Conservation (phyloP, 2,329 filamentous ascomycete genomes). For the Paecilomyces niveus region DNA sequence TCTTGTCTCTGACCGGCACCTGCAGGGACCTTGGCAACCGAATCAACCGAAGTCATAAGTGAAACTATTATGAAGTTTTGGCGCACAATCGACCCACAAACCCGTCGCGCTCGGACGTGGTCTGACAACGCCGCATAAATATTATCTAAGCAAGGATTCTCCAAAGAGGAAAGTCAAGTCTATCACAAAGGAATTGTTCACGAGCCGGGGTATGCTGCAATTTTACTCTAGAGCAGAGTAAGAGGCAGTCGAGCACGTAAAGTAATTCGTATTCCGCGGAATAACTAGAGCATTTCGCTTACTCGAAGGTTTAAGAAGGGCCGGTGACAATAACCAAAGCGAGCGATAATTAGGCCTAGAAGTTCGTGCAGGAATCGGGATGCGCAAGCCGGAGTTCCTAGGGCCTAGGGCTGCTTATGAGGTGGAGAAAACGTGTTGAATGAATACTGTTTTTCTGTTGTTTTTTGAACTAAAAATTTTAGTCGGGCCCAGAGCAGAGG, state of each 20-base stretch:
- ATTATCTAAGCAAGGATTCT: too few species aligned
- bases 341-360: too few species aligned
- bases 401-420: background rate
- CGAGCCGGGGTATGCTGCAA: too few species aligned
- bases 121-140: background rate
- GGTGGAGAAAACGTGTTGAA: background rate
- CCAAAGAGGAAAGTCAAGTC: background rate
- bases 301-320: too few species aligned
- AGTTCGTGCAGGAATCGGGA: too few species aligned
- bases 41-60: background rate
- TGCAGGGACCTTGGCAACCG: background rate
- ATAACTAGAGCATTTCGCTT: background rate
- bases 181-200: too few species aligned
- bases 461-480: background rate
- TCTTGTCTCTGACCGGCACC: background rate
- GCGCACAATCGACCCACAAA: background rate
- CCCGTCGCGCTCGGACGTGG: background rate
- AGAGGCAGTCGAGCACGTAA: background rate
- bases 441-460: background rate
- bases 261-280: background rate
- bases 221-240: background rate
- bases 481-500: background rate
- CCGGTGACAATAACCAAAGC: too few species aligned
- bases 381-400: background rate
- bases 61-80: background rate